These are phyloP conservation scores for Penicillium arizonense DNA, from an alignment of 495 filamentous ascomycete genomes.

Conservation along the genomic window DNA sequence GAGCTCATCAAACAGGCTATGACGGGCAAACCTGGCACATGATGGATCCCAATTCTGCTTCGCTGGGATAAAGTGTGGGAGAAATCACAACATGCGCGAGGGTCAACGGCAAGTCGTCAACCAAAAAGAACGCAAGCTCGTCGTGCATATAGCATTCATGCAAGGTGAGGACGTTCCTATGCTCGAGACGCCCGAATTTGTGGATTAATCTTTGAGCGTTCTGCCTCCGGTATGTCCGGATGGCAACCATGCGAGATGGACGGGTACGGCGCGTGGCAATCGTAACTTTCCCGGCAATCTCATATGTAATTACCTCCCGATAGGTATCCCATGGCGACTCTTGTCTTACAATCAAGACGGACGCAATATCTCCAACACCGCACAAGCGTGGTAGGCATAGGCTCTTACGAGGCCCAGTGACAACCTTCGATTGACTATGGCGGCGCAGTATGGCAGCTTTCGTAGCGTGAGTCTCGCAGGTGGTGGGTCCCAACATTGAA, in stretches of 20 bases:
- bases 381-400: conserved; percentile 1
- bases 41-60: conserved; percentile 7
- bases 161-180: not conserved
- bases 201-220: conserved; percentile 5
- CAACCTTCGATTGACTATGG: not conserved
- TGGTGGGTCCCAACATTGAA: not conserved
- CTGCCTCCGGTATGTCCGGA: conserved; percentile 2
- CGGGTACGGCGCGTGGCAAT: conserved; percentile 7
- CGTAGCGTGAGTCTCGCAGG: not conserved
- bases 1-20: not conserved
- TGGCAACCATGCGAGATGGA: conserved; percentile 8
- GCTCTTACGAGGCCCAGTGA: conserved; percentile 1
- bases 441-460: not conserved
- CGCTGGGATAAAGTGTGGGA: conserved; percentile 1
- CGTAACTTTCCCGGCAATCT: conserved; percentile 4
- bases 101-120: conserved; percentile 4
- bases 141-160: conserved; percentile 3
- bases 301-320: conserved; percentile 6
- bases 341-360: conserved; percentile 5
- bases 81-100: not conserved
- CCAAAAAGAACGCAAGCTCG: conserved; percentile 5
- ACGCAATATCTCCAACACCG: not conserved
- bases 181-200: conserved; percentile 4
- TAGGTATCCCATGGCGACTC: conserved; percentile 10
- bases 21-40: conserved; percentile 2